Conservation (phyloP, 116 monocot genomes). For the Zostera marina region DNA sequence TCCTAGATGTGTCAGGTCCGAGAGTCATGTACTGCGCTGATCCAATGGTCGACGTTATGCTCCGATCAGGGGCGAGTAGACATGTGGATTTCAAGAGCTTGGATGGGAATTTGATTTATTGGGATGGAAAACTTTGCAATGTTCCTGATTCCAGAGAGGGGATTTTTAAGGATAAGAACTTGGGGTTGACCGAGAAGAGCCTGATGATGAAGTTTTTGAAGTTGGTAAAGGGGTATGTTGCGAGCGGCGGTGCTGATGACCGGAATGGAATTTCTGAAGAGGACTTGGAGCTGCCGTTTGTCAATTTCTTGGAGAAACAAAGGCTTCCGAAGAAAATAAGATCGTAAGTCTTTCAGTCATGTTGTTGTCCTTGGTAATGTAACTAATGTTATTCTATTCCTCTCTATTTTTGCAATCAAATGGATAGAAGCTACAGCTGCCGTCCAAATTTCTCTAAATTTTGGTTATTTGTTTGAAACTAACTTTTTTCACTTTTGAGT, state of each 20-base stretch:
- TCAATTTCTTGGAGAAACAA: constrained; percentile 59
- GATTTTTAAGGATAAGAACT: constrained; percentile 58
- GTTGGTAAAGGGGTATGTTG: constrained; percentile 48
- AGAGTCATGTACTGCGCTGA: constrained; percentile 77
- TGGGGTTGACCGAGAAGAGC: constrained; percentile 62
- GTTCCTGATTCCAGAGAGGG: constrained; percentile 89
- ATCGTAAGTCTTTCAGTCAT: constrained; percentile 21
- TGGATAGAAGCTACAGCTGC: background rate
- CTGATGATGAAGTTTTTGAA: constrained; percentile 60
- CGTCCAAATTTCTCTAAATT: too few species aligned
- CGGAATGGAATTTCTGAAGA: constrained; percentile 18
- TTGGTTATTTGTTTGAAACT: too few species aligned
- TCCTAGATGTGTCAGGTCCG: constrained; percentile 55
- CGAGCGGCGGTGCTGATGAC: constrained; percentile 7
- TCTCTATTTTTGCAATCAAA: background rate
- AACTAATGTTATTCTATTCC: too few species aligned
- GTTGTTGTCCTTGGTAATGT: background rate
- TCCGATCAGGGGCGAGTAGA: constrained; percentile 65
- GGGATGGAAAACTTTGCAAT: constrained; percentile 39
- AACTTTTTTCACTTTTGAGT: too few species aligned
- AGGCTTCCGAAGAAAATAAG: constrained; percentile 52
- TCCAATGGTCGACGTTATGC: constrained; percentile 46
- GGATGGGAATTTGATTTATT: constrained; percentile 49
- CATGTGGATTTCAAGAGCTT: constrained; percentile 94
- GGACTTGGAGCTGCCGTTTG: constrained; percentile 58